These are phyloP conservation scores for Kuraishia capsulata DNA, from an alignment of 805 yeast species.

Conservation along the genomic window DNA sequence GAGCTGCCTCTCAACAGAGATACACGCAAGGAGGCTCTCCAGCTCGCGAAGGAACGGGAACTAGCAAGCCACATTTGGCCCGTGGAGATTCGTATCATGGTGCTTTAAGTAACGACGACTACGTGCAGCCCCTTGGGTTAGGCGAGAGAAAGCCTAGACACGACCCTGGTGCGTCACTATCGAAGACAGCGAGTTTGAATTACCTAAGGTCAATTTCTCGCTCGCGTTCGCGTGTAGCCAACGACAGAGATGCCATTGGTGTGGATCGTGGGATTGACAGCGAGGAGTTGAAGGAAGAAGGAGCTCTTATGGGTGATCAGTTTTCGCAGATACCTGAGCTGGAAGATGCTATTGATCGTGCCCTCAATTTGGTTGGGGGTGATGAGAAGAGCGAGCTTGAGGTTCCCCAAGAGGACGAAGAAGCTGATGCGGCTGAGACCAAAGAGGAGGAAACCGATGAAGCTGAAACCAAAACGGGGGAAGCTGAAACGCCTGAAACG, in stretches of 20 bases:
- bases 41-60: conserved; percentile 6
- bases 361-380: conserved; percentile 26
- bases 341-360: conserved; percentile 39
- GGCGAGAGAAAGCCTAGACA: conserved; percentile 30
- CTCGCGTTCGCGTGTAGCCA: conserved; percentile 45
- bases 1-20: conserved; percentile 2
- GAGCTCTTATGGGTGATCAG: conserved; percentile 47
- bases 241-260: conserved; percentile 23
- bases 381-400: conserved; percentile 7
- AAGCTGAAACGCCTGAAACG: background rate
- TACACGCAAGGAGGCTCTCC: conserved; percentile 7
- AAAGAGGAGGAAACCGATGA: conserved; percentile 2
- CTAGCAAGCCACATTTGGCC: conserved; percentile 53
- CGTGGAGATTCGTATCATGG: conserved; percentile 71
- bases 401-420: conserved; percentile 1
- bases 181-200: conserved; percentile 31
- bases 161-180: conserved; percentile 18
- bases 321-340: conserved; percentile 36
- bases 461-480: background rate
- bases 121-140: conserved; percentile 27
- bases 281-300: conserved; percentile 44
- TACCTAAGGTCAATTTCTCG: conserved; percentile 60
- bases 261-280: conserved; percentile 10
- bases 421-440: background rate
- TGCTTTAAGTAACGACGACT: conserved; percentile 35